Evolutionary conservation across 1,139 yeast genomes (phyloP), one percentile per base, ranked within the genome.

Genomic region (Zhuliangozyma parablackwelliae): DNA sequence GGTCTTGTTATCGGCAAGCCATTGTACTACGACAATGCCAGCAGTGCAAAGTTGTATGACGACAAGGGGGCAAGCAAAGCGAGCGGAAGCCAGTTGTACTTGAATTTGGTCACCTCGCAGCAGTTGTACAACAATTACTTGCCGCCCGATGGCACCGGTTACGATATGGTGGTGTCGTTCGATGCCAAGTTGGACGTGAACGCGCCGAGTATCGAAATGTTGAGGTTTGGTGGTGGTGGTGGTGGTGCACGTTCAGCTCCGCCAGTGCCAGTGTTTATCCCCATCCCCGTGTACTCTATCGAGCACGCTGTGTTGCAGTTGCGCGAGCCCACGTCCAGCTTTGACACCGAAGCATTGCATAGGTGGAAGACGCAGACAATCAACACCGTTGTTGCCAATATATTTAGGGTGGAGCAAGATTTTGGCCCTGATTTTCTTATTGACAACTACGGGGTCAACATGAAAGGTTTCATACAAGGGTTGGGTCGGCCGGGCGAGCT

Each of bases 1-100:
- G 82, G 87, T 0, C 59, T 80, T 21, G 55, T 82, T 13, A 64
- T 82, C 24, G 92, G 92, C 0, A 78, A 82, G 49, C 57, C 65
- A 29, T 55, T 80, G 24, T 65, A 68, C 41, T 80, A 82, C 50
- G 71, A 71, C 43, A 72, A 87, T 48, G 69, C 79, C 40, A 77
- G 85, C 30, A 82, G 84, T 11, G 66, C 78, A 2, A 75, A 80
- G 31, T 56, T 81, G 28, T 80, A 75, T 47, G 79, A 75, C 31
- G 72, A 64, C 40, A 51, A 52, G 28, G 26, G 30, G 8, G 26
- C 23, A 21, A 16, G 28, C 7, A 23, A 5, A 7, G 13, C 11
- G 2, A 8, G 21, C 7, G 33, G 29, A 9, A 30, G 34, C 12
- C 36, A 28, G 16, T 37, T 54, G 6, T 52, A 58, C 30, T 41